phyloP scores from a whole-genome alignment of 1,284 basidiomycete species.

The Coniferiporia weirii region DNA sequence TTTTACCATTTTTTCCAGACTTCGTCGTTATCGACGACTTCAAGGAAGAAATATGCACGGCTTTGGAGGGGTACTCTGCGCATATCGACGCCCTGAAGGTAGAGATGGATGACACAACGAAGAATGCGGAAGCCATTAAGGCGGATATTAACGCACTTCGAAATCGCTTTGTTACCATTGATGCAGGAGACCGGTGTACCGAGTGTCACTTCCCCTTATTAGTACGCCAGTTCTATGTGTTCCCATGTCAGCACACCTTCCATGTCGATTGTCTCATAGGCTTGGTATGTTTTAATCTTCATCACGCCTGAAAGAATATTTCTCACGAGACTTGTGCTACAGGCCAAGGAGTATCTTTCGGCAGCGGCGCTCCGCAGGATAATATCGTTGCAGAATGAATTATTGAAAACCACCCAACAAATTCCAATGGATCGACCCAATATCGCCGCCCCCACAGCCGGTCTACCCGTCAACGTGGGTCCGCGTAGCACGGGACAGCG shows the following conservation, averaged over 20 bases:
- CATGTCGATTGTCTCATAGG: conserved; percentile 93
- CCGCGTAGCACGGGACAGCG: conserved; percentile 39
- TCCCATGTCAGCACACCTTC: conserved; percentile 95
- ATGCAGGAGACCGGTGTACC: conserved; percentile 83
- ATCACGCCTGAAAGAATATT: neutral
- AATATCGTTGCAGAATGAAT: conserved; percentile 76
- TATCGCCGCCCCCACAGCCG: conserved; percentile 28
- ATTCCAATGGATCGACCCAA: conserved; percentile 31
- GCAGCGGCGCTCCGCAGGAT: conserved; percentile 78
- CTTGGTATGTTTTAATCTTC: conserved; percentile 47
- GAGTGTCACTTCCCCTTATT: conserved; percentile 74
- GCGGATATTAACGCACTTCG: conserved; percentile 83
- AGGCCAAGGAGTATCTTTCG: conserved; percentile 90
- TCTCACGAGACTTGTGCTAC: conserved; percentile 15
- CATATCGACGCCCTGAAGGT: conserved; percentile 88
- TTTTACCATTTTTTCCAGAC: conserved; percentile 98
- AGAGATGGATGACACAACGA: conserved; percentile 96
- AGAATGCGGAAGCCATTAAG: conserved; percentile 90
- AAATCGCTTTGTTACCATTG: conserved; percentile 91
- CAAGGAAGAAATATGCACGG: conserved; percentile 97
- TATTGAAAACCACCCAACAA: conserved; percentile 52
- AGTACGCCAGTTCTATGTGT: conserved; percentile 94
- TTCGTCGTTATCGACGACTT: conserved; percentile 99
- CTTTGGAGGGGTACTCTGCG: conserved; percentile 89
- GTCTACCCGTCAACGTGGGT: conserved; percentile 37